Percentiles rank a stretch among this genome's conserved stretches.
These are phyloP conservation scores for Apiospora marii DNA, from an alignment of 2,329 filamentous ascomycete genomes.

Conservation along the genomic window DNA sequence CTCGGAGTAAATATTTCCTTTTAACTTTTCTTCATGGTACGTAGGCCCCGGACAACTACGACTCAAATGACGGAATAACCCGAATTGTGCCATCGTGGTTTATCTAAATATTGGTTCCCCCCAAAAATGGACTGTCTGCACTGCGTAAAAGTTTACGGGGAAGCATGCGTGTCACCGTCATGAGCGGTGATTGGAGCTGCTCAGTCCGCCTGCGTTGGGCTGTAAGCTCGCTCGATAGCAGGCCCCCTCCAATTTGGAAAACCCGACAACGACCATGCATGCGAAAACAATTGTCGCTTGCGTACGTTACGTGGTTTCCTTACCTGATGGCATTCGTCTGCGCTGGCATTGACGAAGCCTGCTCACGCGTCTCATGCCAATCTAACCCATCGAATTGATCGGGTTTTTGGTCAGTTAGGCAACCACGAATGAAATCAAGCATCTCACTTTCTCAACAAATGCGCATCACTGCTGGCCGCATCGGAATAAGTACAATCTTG, in stretches of 20 bases:
- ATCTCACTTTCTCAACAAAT: neutral
- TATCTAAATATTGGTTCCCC: neutral
- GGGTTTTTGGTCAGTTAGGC: neutral
- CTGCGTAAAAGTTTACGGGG: neutral
- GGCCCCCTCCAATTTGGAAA: neutral
- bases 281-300: neutral
- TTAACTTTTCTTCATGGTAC: neutral
- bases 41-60: neutral
- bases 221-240: neutral
- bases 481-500: neutral
- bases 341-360: constrained; percentile 3
- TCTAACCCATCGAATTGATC: neutral
- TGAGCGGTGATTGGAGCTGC: neutral
- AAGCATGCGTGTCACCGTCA: neutral
- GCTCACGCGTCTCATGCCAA: neutral
- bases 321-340: neutral
- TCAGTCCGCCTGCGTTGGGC: neutral
- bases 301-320: neutral
- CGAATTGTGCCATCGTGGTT: neutral
- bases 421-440: neutral
- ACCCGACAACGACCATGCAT: neutral
- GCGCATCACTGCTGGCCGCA: neutral
- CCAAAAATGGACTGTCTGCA: neutral
- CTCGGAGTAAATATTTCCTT: constrained; percentile 13
- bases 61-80: neutral